Evolutionary conservation across 2,329 filamentous ascomycete species (phyloP), one percentile per base, ranked within the genome.

Genomic region (Fusarium annulatum): DNA sequence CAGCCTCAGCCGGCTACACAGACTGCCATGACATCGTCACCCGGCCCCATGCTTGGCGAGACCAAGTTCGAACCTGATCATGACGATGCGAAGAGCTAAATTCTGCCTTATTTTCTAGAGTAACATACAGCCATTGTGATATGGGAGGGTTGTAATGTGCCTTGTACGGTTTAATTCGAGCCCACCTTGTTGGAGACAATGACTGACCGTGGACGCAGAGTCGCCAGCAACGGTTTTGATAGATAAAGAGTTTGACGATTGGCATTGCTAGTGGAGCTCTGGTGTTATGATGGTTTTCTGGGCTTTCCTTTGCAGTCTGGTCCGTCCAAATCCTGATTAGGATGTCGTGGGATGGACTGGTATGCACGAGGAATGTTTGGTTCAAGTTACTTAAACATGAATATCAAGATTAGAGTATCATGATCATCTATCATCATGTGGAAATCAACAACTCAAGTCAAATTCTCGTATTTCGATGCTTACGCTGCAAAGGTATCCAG

Each of bases 51-150:
- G 85, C 81, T 94, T 23, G 92, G 91, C 28, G 91, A 92, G 81
- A 94, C 91, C 39, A 92, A 85, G 76, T 93, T 93, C 77, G 88
- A 90, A 33, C 91, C 91, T 3, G 92, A 94, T 48, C 85, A 90
- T 61, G 87, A 90, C 61, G 77, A 80, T 62, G 61, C 76, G n/a
- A 82, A 81, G 72, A 80, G 72, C 63, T 82, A 64, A 79, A 28
- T 21, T 19, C 28, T 15, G 16, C 30, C 30, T 48, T 18, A 7
- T 9, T 36, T 36, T 18, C 34, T 23, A 51, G 28, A 15, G 19
- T 48, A 61, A 41, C 26, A 65, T 49, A 15, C 28, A 38, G 34
- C 26, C 28, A 51, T 30, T 36, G 45, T n/a, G 51, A 41, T 23
- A 34, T 19, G 23, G 48, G 28, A 21, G 34, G 28, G 33, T 34